Conservation (phyloP, 805 yeast genomes). For the Candida maltosa region DNA sequence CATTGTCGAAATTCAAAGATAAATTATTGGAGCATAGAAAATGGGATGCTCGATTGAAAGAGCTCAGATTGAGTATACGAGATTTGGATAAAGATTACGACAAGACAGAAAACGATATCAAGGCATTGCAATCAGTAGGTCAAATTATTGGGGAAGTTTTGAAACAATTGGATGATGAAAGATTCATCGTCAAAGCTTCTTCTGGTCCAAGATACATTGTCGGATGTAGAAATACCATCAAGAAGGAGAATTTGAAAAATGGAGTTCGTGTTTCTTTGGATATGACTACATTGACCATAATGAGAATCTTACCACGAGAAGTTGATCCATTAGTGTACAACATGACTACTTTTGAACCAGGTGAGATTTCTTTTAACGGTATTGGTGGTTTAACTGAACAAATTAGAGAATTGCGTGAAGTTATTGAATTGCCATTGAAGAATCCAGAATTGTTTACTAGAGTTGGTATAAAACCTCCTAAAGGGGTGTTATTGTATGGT, state of each 20-base stretch:
- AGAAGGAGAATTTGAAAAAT: conserved; percentile 76
- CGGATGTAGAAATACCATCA: conserved; percentile 92
- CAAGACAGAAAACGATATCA: conserved; percentile 94
- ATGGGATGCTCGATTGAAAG: conserved; percentile 89
- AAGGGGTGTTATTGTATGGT: conserved; percentile 93
- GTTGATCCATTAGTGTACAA: conserved; percentile 97
- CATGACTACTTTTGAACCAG: conserved; percentile 98
- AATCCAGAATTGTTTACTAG: conserved; percentile 94
- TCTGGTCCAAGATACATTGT: conserved; percentile 97
- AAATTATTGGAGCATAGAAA: conserved; percentile 90
- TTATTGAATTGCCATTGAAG: conserved; percentile 92
- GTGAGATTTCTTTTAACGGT: conserved; percentile 89
- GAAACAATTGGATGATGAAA: conserved; percentile 90
- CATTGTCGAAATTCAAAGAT: conserved; percentile 74
- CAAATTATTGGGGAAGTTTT: conserved; percentile 96
- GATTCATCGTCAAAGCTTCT: conserved; percentile 93
- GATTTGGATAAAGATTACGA: conserved; percentile 80
- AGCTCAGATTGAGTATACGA: conserved; percentile 76
- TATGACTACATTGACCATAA: conserved; percentile 95
- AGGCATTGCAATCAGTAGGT: conserved; percentile 95
- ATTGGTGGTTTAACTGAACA: conserved; percentile 97
- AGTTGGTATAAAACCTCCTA: conserved; percentile 98
- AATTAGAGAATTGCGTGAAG: conserved; percentile 94
- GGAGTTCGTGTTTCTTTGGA: conserved; percentile 96
- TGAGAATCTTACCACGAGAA: conserved; percentile 96